A percentile compares a stretch with the other conserved stretches of the same genome.
phyloP scores from a whole-genome alignment of 2,329 filamentous ascomycete species.

The Amphichorda felina region DNA sequence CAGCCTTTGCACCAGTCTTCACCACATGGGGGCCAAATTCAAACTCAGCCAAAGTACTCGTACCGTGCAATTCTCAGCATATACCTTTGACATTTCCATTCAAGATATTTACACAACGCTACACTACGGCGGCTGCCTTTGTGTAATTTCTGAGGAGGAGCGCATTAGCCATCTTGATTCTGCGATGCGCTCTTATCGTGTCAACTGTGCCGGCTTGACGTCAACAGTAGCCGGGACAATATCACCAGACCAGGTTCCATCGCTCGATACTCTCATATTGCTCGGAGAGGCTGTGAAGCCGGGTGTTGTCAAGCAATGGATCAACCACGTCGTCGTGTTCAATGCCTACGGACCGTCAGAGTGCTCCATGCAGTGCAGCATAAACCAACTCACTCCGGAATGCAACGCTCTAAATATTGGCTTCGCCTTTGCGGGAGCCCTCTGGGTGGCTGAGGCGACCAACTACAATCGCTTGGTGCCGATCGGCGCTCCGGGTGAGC shows the following conservation, averaged over 20 bases:
- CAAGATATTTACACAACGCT: constrained; percentile 4
- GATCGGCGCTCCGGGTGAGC: constrained; percentile 11
- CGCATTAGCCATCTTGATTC: background rate
- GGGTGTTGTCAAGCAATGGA: background rate
- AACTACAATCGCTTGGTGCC: constrained; percentile 8
- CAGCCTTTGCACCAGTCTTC: background rate
- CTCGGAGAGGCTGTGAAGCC: background rate
- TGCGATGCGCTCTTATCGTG: background rate
- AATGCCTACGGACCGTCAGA: constrained; percentile 30
- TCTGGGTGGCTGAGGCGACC: constrained; percentile 9
- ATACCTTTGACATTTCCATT: constrained; percentile 6
- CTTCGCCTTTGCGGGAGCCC: constrained; percentile 1
- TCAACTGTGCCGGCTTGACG: background rate
- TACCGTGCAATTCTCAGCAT: constrained; percentile 13
- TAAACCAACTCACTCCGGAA: background rate
- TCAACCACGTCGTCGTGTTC: background rate
- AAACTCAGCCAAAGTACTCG: constrained; percentile 1
- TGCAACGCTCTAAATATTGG: background rate
- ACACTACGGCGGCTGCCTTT: constrained; percentile 1
- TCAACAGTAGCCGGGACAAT: background rate
- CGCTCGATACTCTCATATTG: background rate
- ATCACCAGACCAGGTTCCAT: background rate
- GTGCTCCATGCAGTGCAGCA: constrained; percentile 12
- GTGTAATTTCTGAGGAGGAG: background rate
- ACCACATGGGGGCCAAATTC: constrained; percentile 9